These are phyloP conservation scores for Gymnopilus junonius DNA, from an alignment of 768 basidiomycete species.

Conservation along the genomic window DNA sequence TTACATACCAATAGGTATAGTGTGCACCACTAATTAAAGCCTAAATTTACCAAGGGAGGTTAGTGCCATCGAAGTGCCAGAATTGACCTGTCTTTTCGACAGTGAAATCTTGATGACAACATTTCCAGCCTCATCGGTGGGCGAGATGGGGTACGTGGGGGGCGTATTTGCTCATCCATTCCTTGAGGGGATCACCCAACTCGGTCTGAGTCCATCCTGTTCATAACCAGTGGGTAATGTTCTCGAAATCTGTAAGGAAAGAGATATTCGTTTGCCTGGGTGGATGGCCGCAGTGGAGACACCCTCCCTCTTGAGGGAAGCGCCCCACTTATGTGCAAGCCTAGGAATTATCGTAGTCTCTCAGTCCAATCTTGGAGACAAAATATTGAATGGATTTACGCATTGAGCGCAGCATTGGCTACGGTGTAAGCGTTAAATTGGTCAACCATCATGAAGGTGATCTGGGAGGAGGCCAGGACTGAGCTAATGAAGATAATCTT, in stretches of 20 bases:
- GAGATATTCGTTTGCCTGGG: conserved; percentile 17
- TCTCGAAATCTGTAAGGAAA: neutral
- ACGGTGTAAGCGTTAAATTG: conserved; percentile 23
- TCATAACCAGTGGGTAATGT: neutral
- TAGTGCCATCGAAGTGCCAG: conserved; percentile 16
- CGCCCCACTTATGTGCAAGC: conserved; percentile 29
- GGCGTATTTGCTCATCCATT: conserved; percentile 26
- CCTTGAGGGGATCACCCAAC: conserved; percentile 21
- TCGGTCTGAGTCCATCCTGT: conserved; percentile 28
- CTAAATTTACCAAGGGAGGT: conserved; percentile 16
- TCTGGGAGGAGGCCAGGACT: conserved; percentile 24
- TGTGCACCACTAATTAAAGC: neutral
- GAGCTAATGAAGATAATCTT: conserved; percentile 28
- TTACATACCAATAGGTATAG: neutral
- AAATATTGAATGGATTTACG: conserved; percentile 14
- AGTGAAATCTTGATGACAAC: conserved; percentile 19
- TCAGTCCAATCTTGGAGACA: neutral
- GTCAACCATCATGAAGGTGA: conserved; percentile 13
- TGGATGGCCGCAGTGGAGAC: conserved; percentile 26
- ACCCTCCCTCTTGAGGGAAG: conserved; percentile 24
- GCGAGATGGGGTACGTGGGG: conserved; percentile 22
- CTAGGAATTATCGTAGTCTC: conserved; percentile 3
- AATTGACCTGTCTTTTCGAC: conserved; percentile 17
- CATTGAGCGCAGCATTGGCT: conserved; percentile 24
- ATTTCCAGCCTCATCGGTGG: conserved; percentile 18